These are phyloP conservation scores for Cichorium intybus DNA, from an alignment of 140 eudicot genomes.

Conservation along the genomic window DNA sequence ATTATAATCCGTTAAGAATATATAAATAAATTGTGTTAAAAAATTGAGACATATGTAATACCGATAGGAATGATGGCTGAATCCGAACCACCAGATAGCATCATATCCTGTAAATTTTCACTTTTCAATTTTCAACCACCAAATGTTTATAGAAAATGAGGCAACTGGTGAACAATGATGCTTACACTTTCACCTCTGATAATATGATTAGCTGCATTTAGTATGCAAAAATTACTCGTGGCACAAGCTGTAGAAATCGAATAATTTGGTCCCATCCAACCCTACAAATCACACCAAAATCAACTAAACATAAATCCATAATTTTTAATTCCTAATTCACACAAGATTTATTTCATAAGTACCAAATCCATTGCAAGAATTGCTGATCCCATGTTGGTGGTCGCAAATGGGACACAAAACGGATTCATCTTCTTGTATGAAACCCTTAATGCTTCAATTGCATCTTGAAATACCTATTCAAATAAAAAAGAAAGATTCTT, in stretches of 20 bases:
- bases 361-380: slow-evolving; percentile 78
- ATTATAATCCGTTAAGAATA: background rate
- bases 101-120: slow-evolving; percentile 60
- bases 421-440: slow-evolving; percentile 74
- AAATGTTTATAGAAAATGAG: background rate
- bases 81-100: slow-evolving; percentile 71
- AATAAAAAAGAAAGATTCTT: too few relatives aligned
- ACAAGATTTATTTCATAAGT: background rate
- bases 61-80: slow-evolving; percentile 67
- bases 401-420: slow-evolving; percentile 62
- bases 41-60: slow-evolving; percentile 5
- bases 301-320: slow-evolving; percentile 11
- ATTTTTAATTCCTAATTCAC: background rate
- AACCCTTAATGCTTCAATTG: slow-evolving; percentile 57
- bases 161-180: background rate
- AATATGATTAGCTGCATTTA: slow-evolving; percentile 62
- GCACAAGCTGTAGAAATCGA: slow-evolving; percentile 73
- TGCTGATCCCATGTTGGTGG: slow-evolving; percentile 72
- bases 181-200: slow-evolving; percentile 66
- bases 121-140: too few relatives aligned
- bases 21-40: background rate
- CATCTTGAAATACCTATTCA: slow-evolving; percentile 57
- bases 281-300: slow-evolving; percentile 30
- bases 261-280: slow-evolving; percentile 76
- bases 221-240: slow-evolving; percentile 58